A percentile compares a stretch with the other conserved stretches of the same genome.
Conservation (phyloP, 2,329 filamentous ascomycete genomes). For the Elsinoe batatas region DNA sequence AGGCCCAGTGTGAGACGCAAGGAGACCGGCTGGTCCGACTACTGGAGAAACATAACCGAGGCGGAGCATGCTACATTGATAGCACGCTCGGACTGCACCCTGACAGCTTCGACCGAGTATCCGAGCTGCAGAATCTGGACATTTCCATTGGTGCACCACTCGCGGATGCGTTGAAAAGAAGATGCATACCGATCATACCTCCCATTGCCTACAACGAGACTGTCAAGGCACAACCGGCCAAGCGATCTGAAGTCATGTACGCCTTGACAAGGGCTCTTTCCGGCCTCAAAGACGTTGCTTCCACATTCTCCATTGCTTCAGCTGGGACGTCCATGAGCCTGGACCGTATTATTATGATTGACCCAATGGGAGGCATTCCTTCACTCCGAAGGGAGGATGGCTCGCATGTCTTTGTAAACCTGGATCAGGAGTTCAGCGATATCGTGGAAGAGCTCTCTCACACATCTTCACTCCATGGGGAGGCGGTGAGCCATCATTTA, state of each 20-base stretch:
- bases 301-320: not conserved
- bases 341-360: slow-evolving; percentile 80
- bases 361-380: slow-evolving; percentile 78
- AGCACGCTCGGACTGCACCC: slow-evolving; percentile 29
- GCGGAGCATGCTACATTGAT: slow-evolving; percentile 60
- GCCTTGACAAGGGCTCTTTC: slow-evolving; percentile 68
- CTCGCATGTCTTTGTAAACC: slow-evolving; percentile 79
- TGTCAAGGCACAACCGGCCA: slow-evolving; percentile 40
- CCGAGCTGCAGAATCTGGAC: slow-evolving; percentile 28
- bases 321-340: slow-evolving; percentile 31
- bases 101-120: not conserved
- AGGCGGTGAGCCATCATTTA: slow-evolving; percentile 41
- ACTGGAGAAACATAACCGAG: slow-evolving; percentile 58
- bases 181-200: slow-evolving; percentile 61
- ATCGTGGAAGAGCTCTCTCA: slow-evolving; percentile 48
- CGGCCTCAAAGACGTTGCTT: slow-evolving; percentile 43
- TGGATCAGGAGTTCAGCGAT: slow-evolving; percentile 75
- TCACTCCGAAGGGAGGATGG: slow-evolving; percentile 48
- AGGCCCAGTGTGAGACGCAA: slow-evolving; percentile 41
- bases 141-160: slow-evolving; percentile 28
- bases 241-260: slow-evolving; percentile 57
- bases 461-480: slow-evolving; percentile 17
- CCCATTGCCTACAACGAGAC: slow-evolving; percentile 50
- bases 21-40: slow-evolving; percentile 64
- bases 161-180: slow-evolving; percentile 55